Percentiles rank a stretch among this genome's conserved stretches.
These are phyloP conservation scores for Trichophyton mentagrophytes DNA, from an alignment of 2,329 filamentous ascomycete species.

Conservation along the genomic window DNA sequence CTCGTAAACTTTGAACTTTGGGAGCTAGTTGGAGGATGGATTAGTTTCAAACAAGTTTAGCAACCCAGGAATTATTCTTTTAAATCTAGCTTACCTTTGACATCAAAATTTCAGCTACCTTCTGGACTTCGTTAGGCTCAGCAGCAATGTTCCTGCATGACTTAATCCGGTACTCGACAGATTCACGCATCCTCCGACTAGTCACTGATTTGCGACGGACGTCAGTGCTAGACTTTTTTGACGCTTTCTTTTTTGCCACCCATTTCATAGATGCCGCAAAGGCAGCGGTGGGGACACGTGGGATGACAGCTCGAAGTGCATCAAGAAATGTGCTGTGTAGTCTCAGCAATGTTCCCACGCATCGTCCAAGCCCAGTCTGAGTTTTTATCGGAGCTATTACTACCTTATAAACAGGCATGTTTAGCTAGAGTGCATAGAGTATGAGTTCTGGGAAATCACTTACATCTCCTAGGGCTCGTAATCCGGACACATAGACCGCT, in stretches of 20 bases:
- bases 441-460: constrained; percentile 3
- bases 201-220: constrained; percentile 8
- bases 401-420: constrained; percentile 37
- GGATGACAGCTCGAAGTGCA: constrained; percentile 58
- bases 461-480: constrained; percentile 79
- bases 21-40: constrained; percentile 47
- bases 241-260: constrained; percentile 26
- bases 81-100: constrained; percentile 3
- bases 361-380: constrained; percentile 62
- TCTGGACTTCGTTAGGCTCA: constrained; percentile 41
- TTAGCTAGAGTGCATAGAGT: neutral
- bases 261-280: constrained; percentile 15
- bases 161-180: constrained; percentile 21
- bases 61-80: constrained; percentile 8
- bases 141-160: constrained; percentile 33
- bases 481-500: constrained; percentile 73
- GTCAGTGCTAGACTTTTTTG: constrained; percentile 38
- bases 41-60: constrained; percentile 37
- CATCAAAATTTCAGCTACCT: constrained; percentile 43
- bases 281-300: constrained; percentile 21
- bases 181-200: constrained; percentile 18
- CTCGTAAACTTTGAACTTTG: constrained; percentile 74
- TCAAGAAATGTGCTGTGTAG: constrained; percentile 71
- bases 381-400: constrained; percentile 63
- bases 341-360: constrained; percentile 65